Conservation (phyloP, 2,329 filamentous ascomycete genomes). For the Lecanicillium sp. region DNA sequence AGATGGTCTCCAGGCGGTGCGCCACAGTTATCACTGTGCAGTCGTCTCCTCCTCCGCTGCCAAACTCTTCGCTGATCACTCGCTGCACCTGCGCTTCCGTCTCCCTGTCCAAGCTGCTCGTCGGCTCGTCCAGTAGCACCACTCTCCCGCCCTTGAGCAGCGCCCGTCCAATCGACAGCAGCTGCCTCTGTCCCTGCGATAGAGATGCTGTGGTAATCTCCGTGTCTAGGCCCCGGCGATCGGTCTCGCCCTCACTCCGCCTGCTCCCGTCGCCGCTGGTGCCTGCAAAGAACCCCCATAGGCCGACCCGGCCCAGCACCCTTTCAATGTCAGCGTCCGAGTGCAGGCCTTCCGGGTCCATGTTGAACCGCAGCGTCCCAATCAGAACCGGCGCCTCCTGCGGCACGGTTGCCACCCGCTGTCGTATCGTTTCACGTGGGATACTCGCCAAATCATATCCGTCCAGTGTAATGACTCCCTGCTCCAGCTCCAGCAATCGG, state of each 20-base stretch:
- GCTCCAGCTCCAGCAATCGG: constrained; percentile 39
- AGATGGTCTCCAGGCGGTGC: constrained; percentile 12
- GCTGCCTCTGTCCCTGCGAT: constrained; percentile 39
- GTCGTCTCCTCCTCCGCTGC: no score
- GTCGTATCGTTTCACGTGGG: constrained; percentile 20
- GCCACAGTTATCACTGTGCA: constrained; percentile 11
- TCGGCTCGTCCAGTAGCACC: constrained; percentile 28
- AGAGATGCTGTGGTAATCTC: constrained; percentile 26
- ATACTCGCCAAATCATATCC: constrained; percentile 29
- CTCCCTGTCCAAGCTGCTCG: constrained; percentile 8
- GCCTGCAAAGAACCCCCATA: constrained; percentile 35
- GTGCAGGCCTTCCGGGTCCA: constrained; percentile 35
- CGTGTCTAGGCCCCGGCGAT: constrained; percentile 31
- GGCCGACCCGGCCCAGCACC: constrained; percentile 38
- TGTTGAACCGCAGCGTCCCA: constrained; percentile 42
- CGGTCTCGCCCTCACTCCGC: no score
- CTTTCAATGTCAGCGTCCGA: constrained; percentile 36
- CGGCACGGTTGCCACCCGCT: constrained; percentile 37
- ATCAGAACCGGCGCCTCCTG: constrained; percentile 47
- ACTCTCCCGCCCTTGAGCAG: constrained; percentile 29
- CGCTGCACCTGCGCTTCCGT: not conserved
- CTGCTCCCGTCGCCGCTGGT: no score
- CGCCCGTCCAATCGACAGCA: constrained; percentile 35
- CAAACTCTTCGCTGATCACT: constrained; percentile 3
- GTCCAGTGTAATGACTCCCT: constrained; percentile 39